Evolutionary conservation across 345 rosid species (phyloP), one percentile per base, ranked within the genome.

Genomic region (Euclidium syriacum): DNA sequence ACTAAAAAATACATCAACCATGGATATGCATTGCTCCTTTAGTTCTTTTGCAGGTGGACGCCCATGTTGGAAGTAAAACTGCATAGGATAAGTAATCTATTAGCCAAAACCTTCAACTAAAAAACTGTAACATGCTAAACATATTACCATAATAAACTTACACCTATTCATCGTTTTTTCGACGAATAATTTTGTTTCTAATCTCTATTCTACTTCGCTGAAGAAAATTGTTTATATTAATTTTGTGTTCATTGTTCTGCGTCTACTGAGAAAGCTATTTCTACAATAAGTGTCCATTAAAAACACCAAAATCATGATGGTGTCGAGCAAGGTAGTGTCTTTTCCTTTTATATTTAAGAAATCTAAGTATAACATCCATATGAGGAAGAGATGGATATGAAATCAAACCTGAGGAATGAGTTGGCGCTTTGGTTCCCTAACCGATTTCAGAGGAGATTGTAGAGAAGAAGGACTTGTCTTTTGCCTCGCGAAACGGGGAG

Each of bases 1-100:
- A 74, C 78, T 71, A 63, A 84, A 90, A 55, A 73, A 56, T 42
- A 62, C 81, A 73, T 81, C 79, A 34, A 80, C 77, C 77, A 77
- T 73, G 62, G 81, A 58, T 72, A 85, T 30, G 58, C 80, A 79
- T 57, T 80, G 84, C 48, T 89, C 95, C 73, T 83, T 84, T 16
- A 82, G 79, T 58, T 81, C 91, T 62, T 77, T 81, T 4, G 88
- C 78, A 35, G 90, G 80, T 7, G 95, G 95, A 6, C 79, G 81
- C 4, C 96, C 96, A 77, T 87, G 73, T 79, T 79, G 85, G 74
- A 89, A 92, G 75, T 89, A 89, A 74, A 92, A 92, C 95, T 92
- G 80, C 80, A 80, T 36, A 57, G 8, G 52, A 56, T 47, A 57
- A n/a, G n/a, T n/a, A n/a, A n/a, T n/a, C n/a, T 24, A 59, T 30